These are phyloP conservation scores for Rosa lucieae DNA, from an alignment of 306 rosid species.

Conservation along the genomic window DNA sequence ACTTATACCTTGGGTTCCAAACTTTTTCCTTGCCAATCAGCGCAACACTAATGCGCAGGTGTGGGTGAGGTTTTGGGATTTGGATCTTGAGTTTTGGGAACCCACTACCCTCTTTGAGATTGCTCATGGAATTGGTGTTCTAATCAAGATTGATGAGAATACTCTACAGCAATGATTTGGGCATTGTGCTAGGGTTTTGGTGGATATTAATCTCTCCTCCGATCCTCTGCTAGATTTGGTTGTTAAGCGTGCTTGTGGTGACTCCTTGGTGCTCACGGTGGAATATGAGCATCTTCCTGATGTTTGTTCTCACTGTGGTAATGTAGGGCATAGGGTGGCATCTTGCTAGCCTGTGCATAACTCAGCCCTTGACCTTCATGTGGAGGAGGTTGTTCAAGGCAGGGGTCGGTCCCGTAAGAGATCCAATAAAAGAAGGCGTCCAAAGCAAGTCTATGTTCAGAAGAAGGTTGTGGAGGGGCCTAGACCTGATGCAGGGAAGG, in stretches of 20 bases:
- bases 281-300: background rate
- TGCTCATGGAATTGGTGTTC: no score
- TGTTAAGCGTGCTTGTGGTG: background rate
- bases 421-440: no score
- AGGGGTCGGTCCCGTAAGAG: no score
- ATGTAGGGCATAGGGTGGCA: background rate
- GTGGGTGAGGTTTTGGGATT: background rate
- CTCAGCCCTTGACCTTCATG: no score
- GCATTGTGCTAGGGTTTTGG: no score
- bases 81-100: background rate
- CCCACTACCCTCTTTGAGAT: background rate
- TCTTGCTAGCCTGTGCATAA: background rate
- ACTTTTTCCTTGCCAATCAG: background rate
- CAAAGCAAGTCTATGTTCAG: no score
- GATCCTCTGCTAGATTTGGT: background rate
- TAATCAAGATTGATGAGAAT: no score
- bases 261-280: background rate
- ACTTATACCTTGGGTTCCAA: background rate
- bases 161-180: no score
- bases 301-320: background rate
- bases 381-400: no score
- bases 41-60: background rate
- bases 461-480: no score
- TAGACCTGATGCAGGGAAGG: no score
- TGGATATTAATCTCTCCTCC: background rate